phyloP scores from a whole-genome alignment of 306 rosid genomes.

The Potentilla sterilis region DNA sequence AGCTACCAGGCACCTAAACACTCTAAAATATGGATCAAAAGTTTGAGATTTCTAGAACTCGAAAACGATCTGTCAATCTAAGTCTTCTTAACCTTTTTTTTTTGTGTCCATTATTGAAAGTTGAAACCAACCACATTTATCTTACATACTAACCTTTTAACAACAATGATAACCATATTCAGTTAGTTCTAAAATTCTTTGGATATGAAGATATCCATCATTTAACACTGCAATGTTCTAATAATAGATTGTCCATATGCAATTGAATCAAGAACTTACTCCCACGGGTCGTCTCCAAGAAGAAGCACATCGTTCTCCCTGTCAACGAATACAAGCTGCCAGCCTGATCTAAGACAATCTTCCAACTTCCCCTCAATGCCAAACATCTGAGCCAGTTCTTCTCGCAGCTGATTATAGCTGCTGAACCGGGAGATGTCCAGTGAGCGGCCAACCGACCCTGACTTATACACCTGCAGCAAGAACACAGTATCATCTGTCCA shows the following conservation, averaged over 20 bases:
- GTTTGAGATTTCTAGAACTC: background rate
- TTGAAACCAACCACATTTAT: background rate
- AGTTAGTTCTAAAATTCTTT: background rate
- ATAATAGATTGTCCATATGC: background rate
- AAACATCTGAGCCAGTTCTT: constrained; percentile 87
- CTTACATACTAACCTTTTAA: background rate
- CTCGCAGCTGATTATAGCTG: constrained; percentile 89
- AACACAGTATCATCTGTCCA: constrained; percentile 28
- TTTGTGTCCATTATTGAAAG: background rate
- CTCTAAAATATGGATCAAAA: background rate
- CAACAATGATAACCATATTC: background rate
- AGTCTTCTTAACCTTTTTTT: background rate
- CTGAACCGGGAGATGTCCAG: constrained; percentile 88
- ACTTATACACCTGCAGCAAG: constrained; percentile 64
- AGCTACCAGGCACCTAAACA: background rate
- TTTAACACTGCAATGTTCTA: background rate
- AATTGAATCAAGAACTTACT: constrained; percentile 53
- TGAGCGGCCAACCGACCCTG: constrained; percentile 89
- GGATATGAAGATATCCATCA: background rate
- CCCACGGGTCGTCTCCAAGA: constrained; percentile 98
- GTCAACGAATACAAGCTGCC: constrained; percentile 99
- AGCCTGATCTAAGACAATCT: constrained; percentile 98
- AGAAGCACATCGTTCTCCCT: constrained; percentile 96
- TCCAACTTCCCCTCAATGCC: constrained; percentile 88
- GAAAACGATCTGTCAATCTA: background rate